Conservation (phyloP, 768 basidiomycete species). For the Ramaria sp. region DNA sequence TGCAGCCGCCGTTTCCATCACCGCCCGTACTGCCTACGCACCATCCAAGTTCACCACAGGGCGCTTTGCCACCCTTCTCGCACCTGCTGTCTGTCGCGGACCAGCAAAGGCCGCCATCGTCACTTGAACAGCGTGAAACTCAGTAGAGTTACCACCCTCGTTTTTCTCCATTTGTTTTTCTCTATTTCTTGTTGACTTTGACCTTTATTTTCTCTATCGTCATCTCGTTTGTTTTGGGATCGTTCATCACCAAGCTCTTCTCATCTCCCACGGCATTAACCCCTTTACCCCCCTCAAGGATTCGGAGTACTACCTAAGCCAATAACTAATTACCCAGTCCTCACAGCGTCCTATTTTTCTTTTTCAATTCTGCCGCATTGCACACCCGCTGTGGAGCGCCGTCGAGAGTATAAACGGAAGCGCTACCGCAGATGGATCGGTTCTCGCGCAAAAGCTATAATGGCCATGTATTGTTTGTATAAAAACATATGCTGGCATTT, state of each 20-base stretch:
- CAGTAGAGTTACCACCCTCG: conserved; percentile 11
- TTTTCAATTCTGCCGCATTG: conserved; percentile 4
- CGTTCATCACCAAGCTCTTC: not conserved
- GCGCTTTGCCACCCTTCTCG: conserved; percentile 62
- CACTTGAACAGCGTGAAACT: conserved; percentile 9
- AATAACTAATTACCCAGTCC: not conserved
- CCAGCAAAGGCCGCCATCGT: conserved; percentile 36
- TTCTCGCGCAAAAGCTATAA: conserved; percentile 1
- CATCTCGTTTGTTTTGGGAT: conserved; percentile 14
- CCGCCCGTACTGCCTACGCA: conserved; percentile 23
- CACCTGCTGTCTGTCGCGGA: conserved; percentile 78
- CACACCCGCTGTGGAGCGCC: not conserved
- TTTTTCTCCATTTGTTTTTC: conserved; percentile 11
- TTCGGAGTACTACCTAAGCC: conserved; percentile 4
- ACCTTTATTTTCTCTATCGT: conserved; percentile 21
- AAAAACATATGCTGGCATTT: not conserved
- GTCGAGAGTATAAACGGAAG: not conserved
- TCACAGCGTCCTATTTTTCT: conserved; percentile 4
- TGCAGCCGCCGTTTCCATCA: conserved; percentile 45
- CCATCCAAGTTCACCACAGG: conserved; percentile 29
- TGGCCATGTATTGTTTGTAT: conserved; percentile 8
- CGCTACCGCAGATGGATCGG: not conserved
- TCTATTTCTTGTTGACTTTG: conserved; percentile 12
- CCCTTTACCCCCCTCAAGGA: not conserved
- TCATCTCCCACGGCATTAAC: conserved; percentile 9